Evolutionary conservation across 2,329 filamentous ascomycete species (phyloP).

Genomic region (Talaromyces sp.): DNA sequence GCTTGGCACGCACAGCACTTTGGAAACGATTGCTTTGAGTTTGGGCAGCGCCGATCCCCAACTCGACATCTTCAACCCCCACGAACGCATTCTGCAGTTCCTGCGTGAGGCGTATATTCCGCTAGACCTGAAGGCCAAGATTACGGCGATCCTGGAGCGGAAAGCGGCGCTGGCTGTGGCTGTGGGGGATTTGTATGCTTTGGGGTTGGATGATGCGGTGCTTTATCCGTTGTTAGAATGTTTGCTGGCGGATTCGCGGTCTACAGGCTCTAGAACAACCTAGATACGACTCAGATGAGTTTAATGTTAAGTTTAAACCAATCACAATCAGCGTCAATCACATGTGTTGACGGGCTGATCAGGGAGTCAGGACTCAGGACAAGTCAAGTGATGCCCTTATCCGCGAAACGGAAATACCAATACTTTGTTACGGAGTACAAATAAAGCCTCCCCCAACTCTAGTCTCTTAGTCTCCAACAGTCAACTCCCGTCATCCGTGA

Average conservation of each 20-base stretch:
- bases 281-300: not conserved
- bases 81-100: conserved; percentile 1
- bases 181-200: not conserved
- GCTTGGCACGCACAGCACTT: not conserved
- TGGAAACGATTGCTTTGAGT: not conserved
- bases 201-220: not conserved
- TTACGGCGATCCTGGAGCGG: not conserved
- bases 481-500: too few species aligned
- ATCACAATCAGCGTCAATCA: not conserved
- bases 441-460: not conserved
- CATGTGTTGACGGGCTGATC: too few species aligned
- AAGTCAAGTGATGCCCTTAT: not conserved
- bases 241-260: not conserved
- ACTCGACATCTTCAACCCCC: conserved; percentile 4
- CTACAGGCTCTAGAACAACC: not conserved
- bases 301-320: not conserved
- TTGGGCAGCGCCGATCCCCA: conserved; percentile 2
- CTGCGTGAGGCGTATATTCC: conserved; percentile 10
- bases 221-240: not conserved
- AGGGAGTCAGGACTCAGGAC: not conserved
- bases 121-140: conserved; percentile 7
- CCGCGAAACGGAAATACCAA: not conserved
- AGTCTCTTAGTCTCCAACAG: not conserved
- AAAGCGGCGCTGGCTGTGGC: not conserved
- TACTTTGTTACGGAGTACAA: not conserved